Conservation (phyloP, 73 alveolate genomes). For the Tetrahymena elliotti region DNA sequence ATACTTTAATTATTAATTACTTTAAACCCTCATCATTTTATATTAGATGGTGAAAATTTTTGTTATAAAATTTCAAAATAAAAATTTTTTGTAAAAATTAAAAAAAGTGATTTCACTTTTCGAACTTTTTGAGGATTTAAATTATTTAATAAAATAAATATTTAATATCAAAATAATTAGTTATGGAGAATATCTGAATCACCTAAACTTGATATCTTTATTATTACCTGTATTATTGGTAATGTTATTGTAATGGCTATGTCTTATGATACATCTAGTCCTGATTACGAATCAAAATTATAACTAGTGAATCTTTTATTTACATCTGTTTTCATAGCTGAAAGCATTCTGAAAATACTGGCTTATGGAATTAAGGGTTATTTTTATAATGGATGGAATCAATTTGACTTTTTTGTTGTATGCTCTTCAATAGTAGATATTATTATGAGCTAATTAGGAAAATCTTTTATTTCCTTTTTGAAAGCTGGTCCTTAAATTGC, state of each 20-base stretch:
- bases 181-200: slow-evolving; percentile 43
- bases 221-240: slow-evolving; percentile 63
- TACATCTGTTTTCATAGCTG: slow-evolving; percentile 73
- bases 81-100: no score
- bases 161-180: not conserved
- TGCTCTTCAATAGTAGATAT: slow-evolving; percentile 75
- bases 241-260: slow-evolving; percentile 78
- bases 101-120: no score
- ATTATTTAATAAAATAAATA: no score
- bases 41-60: no score
- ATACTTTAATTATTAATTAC: not conserved
- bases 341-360: slow-evolving; percentile 63
- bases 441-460: slow-evolving; percentile 55
- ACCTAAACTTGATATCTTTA: slow-evolving; percentile 52
- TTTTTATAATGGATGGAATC: slow-evolving; percentile 83
- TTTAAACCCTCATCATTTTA: no score
- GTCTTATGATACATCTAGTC: slow-evolving; percentile 60
- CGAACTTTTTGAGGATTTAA: no score
- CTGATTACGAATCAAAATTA: slow-evolving; percentile 35
- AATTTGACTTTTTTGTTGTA: slow-evolving; percentile 93
- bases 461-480: slow-evolving; percentile 46
- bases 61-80: no score
- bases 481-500: slow-evolving; percentile 81
- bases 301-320: slow-evolving; percentile 57
- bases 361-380: slow-evolving; percentile 73